phyloP scores from a whole-genome alignment of 352 stramenopile species.

The Thalassiosira hispida region DNA sequence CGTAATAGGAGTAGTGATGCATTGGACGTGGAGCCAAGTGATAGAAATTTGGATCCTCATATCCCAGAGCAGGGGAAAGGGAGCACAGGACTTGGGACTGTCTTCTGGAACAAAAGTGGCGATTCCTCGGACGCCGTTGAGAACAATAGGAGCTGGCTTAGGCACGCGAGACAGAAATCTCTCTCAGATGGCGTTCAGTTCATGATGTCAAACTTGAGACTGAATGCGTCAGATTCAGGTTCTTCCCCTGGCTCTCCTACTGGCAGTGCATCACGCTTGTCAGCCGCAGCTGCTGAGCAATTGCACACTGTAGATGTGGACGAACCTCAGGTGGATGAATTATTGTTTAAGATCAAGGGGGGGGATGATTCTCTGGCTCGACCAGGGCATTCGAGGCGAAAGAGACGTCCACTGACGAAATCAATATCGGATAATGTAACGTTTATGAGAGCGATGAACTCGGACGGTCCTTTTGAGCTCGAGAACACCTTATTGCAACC shows the following conservation, averaged over 20 bases:
- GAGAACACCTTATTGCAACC: too few relatives aligned
- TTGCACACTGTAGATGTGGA: slow-evolving; percentile 25
- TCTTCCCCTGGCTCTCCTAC: slow-evolving; percentile 10
- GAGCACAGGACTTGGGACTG: background rate
- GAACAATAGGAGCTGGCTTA: background rate
- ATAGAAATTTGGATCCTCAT: too few relatives aligned
- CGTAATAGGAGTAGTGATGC: slow-evolving; percentile 7
- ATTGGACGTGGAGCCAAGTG: background rate
- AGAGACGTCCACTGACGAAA: slow-evolving; percentile 28
- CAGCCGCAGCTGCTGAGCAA: slow-evolving; percentile 29
- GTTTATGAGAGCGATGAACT: slow-evolving; percentile 51
- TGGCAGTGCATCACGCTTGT: slow-evolving; percentile 19
- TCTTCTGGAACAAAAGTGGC: background rate
- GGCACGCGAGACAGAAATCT: slow-evolving; percentile 39
- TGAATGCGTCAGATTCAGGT: background rate
- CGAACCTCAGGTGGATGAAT: slow-evolving; percentile 5
- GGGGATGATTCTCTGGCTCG: background rate
- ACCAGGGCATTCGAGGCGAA: background rate
- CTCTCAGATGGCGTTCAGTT: slow-evolving; percentile 48
- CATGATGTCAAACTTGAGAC: slow-evolving; percentile 11
- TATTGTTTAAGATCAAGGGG: background rate
- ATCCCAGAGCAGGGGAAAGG: slow-evolving; percentile 6
- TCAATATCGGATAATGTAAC: slow-evolving; percentile 70
- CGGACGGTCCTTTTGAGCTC: too few relatives aligned
- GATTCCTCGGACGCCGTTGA: background rate